Percentiles rank a stretch among this genome's conserved stretches.
phyloP scores from a whole-genome alignment of 169 alveolate genomes.

The Cryptosporidium ubiquitum region DNA sequence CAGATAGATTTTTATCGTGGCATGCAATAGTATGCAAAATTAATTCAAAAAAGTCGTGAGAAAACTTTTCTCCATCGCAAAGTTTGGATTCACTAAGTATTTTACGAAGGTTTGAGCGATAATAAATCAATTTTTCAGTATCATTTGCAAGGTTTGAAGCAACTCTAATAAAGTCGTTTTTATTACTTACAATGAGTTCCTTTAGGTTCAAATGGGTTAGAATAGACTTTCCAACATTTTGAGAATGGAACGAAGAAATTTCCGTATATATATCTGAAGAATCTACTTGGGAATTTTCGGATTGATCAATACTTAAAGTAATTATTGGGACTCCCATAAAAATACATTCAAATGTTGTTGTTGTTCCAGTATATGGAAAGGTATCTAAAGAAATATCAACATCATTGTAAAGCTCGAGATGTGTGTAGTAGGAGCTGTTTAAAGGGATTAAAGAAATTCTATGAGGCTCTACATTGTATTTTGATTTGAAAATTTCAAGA shows the following conservation, averaged over 20 bases:
- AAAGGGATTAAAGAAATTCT: slow-evolving; percentile 32
- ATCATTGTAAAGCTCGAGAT: slow-evolving; percentile 15
- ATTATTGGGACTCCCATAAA: slow-evolving; percentile 84
- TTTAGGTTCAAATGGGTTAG: slow-evolving; percentile 53
- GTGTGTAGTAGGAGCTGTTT: slow-evolving; percentile 31
- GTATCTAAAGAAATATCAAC: slow-evolving; percentile 82
- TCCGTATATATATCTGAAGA: not conserved
- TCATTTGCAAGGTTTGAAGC: slow-evolving; percentile 66
- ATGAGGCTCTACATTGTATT: slow-evolving; percentile 4
- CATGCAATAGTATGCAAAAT: slow-evolving; percentile 3
- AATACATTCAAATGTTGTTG: slow-evolving; percentile 82
- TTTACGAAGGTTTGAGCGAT: slow-evolving; percentile 34
- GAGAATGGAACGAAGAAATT: slow-evolving; percentile 75
- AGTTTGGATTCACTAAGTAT: slow-evolving; percentile 18
- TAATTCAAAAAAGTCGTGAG: not conserved
- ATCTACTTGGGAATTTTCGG: not conserved
- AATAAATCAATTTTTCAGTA: slow-evolving; percentile 8
- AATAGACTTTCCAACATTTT: slow-evolving; percentile 76
- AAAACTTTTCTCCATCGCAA: slow-evolving; percentile 45
- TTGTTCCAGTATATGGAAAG: slow-evolving; percentile 84
- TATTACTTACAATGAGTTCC: slow-evolving; percentile 65
- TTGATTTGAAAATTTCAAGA: slow-evolving; percentile 2
- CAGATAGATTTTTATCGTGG: not conserved
- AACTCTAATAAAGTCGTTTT: slow-evolving; percentile 42
- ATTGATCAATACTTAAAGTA: slow-evolving; percentile 75